A percentile compares a stretch with the other conserved stretches of the same genome.
Evolutionary conservation across 2,329 filamentous ascomycete genomes (phyloP).

Genomic region (Penicillium thymicola): DNA sequence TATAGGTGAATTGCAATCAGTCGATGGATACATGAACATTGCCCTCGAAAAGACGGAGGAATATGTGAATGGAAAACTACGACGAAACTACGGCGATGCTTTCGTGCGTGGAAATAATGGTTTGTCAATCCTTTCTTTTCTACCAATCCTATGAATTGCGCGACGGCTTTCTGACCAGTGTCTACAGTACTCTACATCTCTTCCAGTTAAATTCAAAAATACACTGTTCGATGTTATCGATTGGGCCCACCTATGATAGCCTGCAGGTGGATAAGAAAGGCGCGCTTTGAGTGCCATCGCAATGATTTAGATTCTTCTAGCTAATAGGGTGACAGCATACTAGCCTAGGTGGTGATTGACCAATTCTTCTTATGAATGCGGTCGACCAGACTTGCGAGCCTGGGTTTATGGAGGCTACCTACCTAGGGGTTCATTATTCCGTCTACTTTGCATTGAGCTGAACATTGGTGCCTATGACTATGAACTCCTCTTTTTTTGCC

Average conservation of each 20-base stretch:
- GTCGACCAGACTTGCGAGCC: background rate
- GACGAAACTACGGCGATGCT: conserved; percentile 84
- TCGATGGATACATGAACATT: conserved; percentile 99
- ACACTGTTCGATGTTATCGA: background rate
- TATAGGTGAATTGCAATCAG: conserved; percentile 86
- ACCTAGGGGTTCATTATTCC: background rate
- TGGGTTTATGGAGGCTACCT: background rate
- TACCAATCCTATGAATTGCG: background rate
- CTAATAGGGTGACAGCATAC: background rate
- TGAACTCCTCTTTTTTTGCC: background rate
- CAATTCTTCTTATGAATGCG: background rate
- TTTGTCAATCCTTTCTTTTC: conserved; percentile 38
- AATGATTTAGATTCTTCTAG: background rate
- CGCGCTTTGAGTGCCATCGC: background rate
- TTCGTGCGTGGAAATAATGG: conserved; percentile 97
- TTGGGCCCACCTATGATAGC: background rate
- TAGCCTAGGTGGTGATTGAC: background rate
- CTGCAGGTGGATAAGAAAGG: background rate
- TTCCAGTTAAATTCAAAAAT: conserved; percentile 23
- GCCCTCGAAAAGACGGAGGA: conserved; percentile 94
- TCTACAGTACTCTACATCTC: conserved; percentile 41
- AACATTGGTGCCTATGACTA: background rate
- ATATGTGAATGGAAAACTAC: conserved; percentile 78
- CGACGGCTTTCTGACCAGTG: background rate
- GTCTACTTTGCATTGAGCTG: background rate